Evolutionary conservation across 2,329 filamentous ascomycete species (phyloP), one percentile per base, ranked within the genome.

Genomic region (Teratosphaeria nubilosa): DNA sequence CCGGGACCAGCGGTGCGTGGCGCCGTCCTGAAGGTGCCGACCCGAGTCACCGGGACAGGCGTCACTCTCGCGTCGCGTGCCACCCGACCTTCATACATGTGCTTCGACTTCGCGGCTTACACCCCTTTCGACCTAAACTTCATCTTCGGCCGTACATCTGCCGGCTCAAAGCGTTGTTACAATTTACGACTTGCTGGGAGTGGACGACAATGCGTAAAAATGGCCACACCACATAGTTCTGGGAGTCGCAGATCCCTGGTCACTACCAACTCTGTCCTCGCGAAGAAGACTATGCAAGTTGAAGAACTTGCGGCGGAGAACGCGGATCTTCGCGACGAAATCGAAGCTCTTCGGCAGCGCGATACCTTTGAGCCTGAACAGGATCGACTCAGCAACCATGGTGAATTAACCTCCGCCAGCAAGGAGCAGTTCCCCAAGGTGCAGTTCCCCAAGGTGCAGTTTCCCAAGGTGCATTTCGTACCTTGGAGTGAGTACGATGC

Each of bases 271-370:
- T 20, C 16, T 48, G 41, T 58, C 16, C 53, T 55, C 2, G 50
- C 30, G 25, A 34, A 58, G 57, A 34, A 59, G 52, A 55, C 48
- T 30, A 11, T 56, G 27, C 55, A 20, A 31, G 51, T 34, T 14
- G 51, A 22, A 11, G 59, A 65, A 51, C 59, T 69, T 4, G 65
- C 69, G 41, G 60, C 60, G 10, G 63, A 68, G 37, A 69, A 69
- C 51, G 58, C 58, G 1, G 58, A 58, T 4, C 51, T 69, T 41
- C 63, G 62, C 11, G 59, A 57, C 14, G 61, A 63, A 41, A 45
- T 66, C 10, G 58, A 51, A 24, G 16, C 55, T 11, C 31, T 53
- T 32, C 57, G 53, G 24, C 20, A 7, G 11, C 20, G 48, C n/a
- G 41, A 20, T 22, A 16, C n/a, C 20, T 7, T 2, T 7, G 5